phyloP scores from a whole-genome alignment of 2,329 filamentous ascomycete genomes.

The Cladosporium phlei region DNA sequence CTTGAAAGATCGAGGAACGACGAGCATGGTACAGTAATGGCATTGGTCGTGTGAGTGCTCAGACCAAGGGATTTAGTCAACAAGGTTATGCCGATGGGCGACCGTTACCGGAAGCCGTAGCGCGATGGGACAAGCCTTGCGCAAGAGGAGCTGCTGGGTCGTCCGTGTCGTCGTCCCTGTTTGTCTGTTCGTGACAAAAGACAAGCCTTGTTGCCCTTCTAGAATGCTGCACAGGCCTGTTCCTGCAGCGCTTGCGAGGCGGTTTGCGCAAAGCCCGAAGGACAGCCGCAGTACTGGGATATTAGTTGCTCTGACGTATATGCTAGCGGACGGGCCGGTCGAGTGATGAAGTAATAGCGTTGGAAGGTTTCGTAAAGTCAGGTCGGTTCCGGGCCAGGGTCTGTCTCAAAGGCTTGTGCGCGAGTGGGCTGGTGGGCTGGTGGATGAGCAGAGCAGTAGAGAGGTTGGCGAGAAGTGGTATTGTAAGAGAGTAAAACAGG shows the following conservation, averaged over 20 bases:
- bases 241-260: slow-evolving; percentile 11
- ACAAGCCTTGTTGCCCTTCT: no score
- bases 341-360: slow-evolving; percentile 6
- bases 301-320: slow-evolving; percentile 6
- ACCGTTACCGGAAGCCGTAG: slow-evolving; percentile 7
- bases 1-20: slow-evolving; percentile 44
- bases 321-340: slow-evolving; percentile 6
- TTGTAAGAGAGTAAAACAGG: no score
- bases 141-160: no score
- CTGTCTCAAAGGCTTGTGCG: slow-evolving; percentile 1
- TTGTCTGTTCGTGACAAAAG: not conserved
- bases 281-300: slow-evolving; percentile 5
- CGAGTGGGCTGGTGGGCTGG: not conserved
- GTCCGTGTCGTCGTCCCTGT: not conserved
- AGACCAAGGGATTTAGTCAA: slow-evolving; percentile 10
- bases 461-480: no score
- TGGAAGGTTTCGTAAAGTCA: not conserved
- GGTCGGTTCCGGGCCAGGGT: no score
- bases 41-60: slow-evolving; percentile 12
- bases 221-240: slow-evolving; percentile 13
- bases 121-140: not conserved
- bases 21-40: slow-evolving; percentile 34
- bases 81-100: slow-evolving; percentile 1
- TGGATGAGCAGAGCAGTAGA: no score
- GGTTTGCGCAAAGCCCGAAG: slow-evolving; percentile 11